These are phyloP conservation scores for Ogataea sp. DNA, from an alignment of 805 yeast species.

Conservation along the genomic window DNA sequence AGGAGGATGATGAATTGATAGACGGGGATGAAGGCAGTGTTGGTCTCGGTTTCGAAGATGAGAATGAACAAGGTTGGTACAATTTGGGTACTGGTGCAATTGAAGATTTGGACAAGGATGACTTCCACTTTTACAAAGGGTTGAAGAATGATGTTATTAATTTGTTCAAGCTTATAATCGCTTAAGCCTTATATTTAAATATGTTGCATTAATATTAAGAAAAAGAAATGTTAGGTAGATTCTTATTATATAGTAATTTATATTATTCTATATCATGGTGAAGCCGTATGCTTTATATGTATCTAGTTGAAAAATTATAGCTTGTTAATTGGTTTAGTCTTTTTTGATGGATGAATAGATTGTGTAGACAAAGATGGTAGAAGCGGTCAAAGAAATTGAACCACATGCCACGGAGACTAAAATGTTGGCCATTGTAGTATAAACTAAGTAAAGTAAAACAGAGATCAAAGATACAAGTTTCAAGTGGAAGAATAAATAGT, in stretches of 20 bases:
- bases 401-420: conserved; percentile 69
- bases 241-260: neutral
- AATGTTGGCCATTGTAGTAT: conserved; percentile 56
- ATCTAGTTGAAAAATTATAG: too few species aligned
- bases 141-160: conserved; percentile 15
- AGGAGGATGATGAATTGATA: conserved; percentile 15
- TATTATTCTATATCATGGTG: neutral
- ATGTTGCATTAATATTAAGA: neutral
- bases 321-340: conserved; percentile 32
- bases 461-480: conserved; percentile 62
- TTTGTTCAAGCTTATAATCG: conserved; percentile 5
- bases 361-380: conserved; percentile 54
- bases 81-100: conserved; percentile 4
- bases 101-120: conserved; percentile 7
- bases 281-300: neutral
- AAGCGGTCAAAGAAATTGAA: conserved; percentile 60
- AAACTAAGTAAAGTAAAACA: conserved; percentile 58
- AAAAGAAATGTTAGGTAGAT: neutral
- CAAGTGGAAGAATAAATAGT: conserved; percentile 52
- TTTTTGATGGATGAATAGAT: conserved; percentile 52
- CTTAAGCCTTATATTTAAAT: neutral
- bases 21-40: conserved; percentile 1
- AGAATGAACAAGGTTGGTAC: conserved; percentile 13
- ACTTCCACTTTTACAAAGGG: conserved; percentile 18
- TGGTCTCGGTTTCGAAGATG: neutral